Percentiles rank a stretch among this genome's conserved stretches.
phyloP scores from a whole-genome alignment of 805 yeast species.

The Myxozyma monticola region DNA sequence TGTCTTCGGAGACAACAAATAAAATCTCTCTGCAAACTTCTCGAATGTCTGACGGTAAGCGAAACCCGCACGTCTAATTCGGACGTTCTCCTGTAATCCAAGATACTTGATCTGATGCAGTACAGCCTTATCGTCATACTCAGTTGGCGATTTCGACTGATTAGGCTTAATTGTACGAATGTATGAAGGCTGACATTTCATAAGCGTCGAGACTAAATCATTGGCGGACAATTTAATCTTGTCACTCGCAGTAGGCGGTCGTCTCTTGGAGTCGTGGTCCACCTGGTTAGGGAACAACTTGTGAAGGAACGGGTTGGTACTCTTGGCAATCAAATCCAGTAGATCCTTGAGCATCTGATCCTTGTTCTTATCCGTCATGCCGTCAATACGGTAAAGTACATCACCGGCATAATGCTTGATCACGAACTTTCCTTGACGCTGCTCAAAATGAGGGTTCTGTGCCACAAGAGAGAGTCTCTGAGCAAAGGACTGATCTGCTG shows the following conservation, averaged over 20 bases:
- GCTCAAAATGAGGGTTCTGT: conserved; percentile 81
- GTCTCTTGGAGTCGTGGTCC: conserved; percentile 66
- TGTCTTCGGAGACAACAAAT: conserved; percentile 79
- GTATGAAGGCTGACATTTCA: conserved; percentile 91
- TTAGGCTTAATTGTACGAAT: conserved; percentile 98
- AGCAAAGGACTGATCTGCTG: conserved; percentile 95
- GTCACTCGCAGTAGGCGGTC: conserved; percentile 96
- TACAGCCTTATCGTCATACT: conserved; percentile 85
- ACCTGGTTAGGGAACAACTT: conserved; percentile 64
- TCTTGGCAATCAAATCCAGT: conserved; percentile 71
- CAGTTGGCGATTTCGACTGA: conserved; percentile 85
- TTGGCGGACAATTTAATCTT: conserved; percentile 92
- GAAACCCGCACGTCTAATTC: conserved; percentile 97
- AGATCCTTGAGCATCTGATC: conserved; percentile 89
- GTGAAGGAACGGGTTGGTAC: conserved; percentile 63
- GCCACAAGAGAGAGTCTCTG: conserved; percentile 86
- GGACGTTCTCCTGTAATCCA: conserved; percentile 94
- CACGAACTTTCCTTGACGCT: conserved; percentile 81
- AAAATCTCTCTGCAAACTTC: conserved; percentile 92
- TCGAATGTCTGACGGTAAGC: conserved; percentile 97
- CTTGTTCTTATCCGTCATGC: conserved; percentile 96
- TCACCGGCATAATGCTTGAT: conserved; percentile 98
- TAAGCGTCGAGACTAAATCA: conserved; percentile 80
- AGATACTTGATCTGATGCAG: conserved; percentile 93
- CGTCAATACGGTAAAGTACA: conserved; percentile 83